Conservation (phyloP, 1,284 basidiomycete species). For the Salmacisia buchloeana region DNA sequence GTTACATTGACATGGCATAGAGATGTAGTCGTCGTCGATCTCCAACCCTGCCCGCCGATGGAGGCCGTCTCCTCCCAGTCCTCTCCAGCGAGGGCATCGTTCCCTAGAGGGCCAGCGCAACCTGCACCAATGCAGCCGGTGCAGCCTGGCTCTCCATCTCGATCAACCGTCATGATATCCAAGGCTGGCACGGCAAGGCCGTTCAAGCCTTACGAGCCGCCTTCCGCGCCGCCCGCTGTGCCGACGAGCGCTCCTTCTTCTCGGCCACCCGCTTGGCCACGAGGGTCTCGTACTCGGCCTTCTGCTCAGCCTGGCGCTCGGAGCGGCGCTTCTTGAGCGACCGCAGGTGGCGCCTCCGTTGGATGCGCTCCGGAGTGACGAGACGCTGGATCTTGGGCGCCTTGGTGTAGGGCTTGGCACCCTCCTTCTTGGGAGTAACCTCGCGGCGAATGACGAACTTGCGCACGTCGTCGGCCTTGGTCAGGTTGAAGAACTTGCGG, state of each 20-base stretch:
- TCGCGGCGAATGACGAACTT: conserved; percentile 81
- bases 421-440: conserved; percentile 86
- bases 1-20: too few species aligned
- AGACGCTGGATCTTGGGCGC: conserved; percentile 67
- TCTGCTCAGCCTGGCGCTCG: conserved; percentile 89
- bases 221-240: conserved; percentile 32
- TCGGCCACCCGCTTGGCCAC: conserved; percentile 85
- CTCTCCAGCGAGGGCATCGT: too few species aligned
- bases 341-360: conserved; percentile 88
- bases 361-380: conserved; percentile 88
- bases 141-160: not conserved
- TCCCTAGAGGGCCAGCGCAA: too few species aligned
- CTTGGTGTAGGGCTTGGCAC: conserved; percentile 95
- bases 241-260: conserved; percentile 63
- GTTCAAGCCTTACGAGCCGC: conserved; percentile 29
- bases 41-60: too few species aligned
- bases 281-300: conserved; percentile 70
- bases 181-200: not conserved
- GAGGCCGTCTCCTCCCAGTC: too few species aligned
- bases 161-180: not conserved
- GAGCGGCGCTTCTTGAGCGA: conserved; percentile 82
- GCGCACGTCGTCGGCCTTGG: conserved; percentile 96
- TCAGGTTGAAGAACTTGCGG: conserved; percentile 93
- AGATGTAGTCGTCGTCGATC: too few species aligned
- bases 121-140: not conserved